Conservation (phyloP, 345 rosid genomes). For the Acer yangbiense region DNA sequence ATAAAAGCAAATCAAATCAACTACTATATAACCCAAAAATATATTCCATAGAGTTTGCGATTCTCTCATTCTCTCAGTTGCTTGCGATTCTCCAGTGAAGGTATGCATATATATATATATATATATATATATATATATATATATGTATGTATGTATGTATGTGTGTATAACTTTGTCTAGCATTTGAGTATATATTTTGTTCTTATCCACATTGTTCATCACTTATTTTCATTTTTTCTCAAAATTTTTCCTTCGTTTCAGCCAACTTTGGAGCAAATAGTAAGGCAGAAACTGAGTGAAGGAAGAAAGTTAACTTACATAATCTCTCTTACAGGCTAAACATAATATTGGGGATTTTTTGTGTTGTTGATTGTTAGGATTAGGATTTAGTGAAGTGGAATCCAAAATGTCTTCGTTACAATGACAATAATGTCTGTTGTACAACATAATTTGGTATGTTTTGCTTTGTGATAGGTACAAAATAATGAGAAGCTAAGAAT, state of each 20-base stretch:
- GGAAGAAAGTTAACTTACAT: conserved; percentile 71
- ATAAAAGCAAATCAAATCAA: too few relatives aligned
- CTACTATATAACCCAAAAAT: too few relatives aligned
- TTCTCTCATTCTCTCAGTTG: too few relatives aligned
- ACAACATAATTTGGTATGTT: neutral
- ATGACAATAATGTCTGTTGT: neutral
- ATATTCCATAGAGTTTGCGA: too few relatives aligned
- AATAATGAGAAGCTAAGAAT: neutral
- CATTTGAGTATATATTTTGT: neutral
- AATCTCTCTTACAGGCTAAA: conserved; percentile 3
- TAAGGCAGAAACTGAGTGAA: conserved; percentile 85
- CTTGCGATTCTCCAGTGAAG: conserved; percentile 42
- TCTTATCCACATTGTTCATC: neutral
- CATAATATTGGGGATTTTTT: neutral
- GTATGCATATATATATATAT: conserved; percentile 28
- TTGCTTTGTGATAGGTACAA: neutral
- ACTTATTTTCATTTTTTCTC: conserved; percentile 7
- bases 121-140: neutral
- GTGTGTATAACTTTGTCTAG: neutral
- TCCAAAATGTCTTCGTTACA: neutral
- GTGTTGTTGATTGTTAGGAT: neutral
- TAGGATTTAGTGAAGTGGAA: neutral
- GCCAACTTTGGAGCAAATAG: conserved; percentile 83
- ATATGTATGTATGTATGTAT: neutral
- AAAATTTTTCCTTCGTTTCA: conserved; percentile 6